Evolutionary conservation across 1,284 basidiomycete genomes (phyloP).

Genomic region (Inonotus obliquus): DNA sequence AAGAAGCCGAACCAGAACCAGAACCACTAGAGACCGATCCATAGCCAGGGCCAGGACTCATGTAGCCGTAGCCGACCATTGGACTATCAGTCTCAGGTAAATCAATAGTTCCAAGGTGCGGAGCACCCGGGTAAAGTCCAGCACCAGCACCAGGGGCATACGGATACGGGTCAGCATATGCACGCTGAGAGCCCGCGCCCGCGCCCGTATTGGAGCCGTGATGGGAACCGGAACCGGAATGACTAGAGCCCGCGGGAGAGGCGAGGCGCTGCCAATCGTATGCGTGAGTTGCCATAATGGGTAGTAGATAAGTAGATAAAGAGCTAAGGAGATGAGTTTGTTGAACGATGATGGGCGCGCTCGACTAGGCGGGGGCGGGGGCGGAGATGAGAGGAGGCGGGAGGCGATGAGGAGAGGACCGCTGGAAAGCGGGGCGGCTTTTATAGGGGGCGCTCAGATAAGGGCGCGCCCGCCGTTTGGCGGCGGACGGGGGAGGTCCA

Average conservation of each 20-base stretch:
- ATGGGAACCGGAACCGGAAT: neutral
- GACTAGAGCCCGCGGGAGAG: neutral
- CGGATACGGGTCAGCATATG: conserved; percentile 1
- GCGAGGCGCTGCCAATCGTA: neutral
- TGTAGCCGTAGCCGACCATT: neutral
- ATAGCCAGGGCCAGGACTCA: neutral
- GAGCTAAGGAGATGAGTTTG: neutral
- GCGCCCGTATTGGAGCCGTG: neutral
- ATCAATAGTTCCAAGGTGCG: conserved; percentile 12
- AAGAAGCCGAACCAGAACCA: neutral
- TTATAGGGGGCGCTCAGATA: neutral
- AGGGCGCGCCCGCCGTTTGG: neutral
- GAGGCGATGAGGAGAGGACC: neutral
- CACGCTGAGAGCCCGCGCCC: too few relatives aligned
- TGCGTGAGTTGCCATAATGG: neutral
- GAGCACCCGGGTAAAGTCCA: conserved; percentile 11
- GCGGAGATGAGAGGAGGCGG: neutral
- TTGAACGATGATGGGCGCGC: too few relatives aligned
- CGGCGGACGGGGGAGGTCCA: neutral
- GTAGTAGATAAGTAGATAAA: neutral
- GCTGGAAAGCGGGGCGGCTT: neutral
- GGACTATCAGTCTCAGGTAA: conserved; percentile 11
- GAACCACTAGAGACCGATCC: too few relatives aligned
- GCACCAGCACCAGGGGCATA: too few relatives aligned
- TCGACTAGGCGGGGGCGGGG: neutral